Percentiles rank a stretch among this genome's conserved stretches.
Conservation (phyloP, 179 eudicot genomes). For the Patellifolia procumbens region DNA sequence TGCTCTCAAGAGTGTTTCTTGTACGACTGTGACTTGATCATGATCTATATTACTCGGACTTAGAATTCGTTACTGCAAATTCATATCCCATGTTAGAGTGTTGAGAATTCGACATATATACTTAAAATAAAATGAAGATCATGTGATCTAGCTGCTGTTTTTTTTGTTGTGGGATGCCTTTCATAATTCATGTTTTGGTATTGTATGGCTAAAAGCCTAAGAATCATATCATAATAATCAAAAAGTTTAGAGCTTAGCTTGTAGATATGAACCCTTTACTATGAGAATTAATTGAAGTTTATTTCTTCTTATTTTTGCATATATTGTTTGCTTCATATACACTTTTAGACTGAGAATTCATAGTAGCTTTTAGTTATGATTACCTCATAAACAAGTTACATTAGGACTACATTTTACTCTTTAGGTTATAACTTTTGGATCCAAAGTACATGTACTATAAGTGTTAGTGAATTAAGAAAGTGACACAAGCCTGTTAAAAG, state of each 20-base stretch:
- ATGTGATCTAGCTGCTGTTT: not conserved
- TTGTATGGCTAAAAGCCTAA: not conserved
- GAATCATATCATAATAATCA: not conserved
- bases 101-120: no score
- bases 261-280: not conserved
- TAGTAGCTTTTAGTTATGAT: not conserved
- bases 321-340: not conserved
- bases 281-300: not conserved
- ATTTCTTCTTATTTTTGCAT: not conserved
- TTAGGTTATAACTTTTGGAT: not conserved
- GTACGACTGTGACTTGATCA: no score
- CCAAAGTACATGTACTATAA: not conserved
- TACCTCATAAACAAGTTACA: constrained; percentile 2
- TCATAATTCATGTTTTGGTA: not conserved
- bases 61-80: no score
- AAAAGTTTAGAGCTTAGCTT: not conserved
- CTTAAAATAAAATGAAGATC: not conserved
- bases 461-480: not conserved
- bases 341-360: no score
- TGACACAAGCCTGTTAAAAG: not conserved
- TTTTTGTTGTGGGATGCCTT: not conserved
- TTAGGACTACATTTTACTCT: not conserved
- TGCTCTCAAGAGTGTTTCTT: no score
- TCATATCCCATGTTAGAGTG: no score
- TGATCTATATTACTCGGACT: no score